Percentiles rank a stretch among this genome's conserved stretches.
Evolutionary conservation across 2,329 filamentous ascomycete species (phyloP).

Genomic region (Hypomyces rosellus): DNA sequence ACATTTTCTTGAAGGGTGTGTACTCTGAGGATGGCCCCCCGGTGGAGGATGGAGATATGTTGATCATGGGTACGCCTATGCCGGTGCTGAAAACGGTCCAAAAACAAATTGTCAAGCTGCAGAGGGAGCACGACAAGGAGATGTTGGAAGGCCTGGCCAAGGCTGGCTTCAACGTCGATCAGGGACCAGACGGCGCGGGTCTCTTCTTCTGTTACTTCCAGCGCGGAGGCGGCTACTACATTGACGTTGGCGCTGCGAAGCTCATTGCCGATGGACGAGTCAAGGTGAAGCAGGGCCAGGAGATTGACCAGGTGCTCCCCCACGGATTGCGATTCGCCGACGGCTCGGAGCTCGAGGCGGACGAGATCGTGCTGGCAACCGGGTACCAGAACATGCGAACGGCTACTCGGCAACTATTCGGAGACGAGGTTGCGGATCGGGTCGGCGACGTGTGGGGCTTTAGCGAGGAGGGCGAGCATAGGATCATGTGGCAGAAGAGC

Average conservation of each 20-base stretch:
- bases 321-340: constrained; percentile 44
- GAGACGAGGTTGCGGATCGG: constrained; percentile 52
- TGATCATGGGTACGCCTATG: constrained; percentile 50
- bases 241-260: constrained; percentile 58
- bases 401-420: constrained; percentile 55
- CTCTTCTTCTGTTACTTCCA: constrained; percentile 59
- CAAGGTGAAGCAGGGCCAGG: constrained; percentile 53
- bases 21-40: constrained; percentile 49
- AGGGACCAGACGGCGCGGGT: constrained; percentile 50
- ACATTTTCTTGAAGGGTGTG: constrained; percentile 46
- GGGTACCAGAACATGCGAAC: constrained; percentile 65
- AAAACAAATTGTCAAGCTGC: constrained; percentile 30
- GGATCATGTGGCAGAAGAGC: constrained; percentile 51
- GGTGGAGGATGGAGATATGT: constrained; percentile 60
- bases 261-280: constrained; percentile 60
- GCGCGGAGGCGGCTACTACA: constrained; percentile 63
- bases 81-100: constrained; percentile 56
- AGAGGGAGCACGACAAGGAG: constrained; percentile 32
- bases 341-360: constrained; percentile 50
- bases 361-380: constrained; percentile 58
- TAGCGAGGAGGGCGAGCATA: constrained; percentile 50
- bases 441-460: constrained; percentile 58
- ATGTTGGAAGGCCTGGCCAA: constrained; percentile 39
- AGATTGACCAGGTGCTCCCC: constrained; percentile 45
- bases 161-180: constrained; percentile 56